phyloP scores from a whole-genome alignment of 805 yeast genomes.

The Metschnikowia borealis region DNA sequence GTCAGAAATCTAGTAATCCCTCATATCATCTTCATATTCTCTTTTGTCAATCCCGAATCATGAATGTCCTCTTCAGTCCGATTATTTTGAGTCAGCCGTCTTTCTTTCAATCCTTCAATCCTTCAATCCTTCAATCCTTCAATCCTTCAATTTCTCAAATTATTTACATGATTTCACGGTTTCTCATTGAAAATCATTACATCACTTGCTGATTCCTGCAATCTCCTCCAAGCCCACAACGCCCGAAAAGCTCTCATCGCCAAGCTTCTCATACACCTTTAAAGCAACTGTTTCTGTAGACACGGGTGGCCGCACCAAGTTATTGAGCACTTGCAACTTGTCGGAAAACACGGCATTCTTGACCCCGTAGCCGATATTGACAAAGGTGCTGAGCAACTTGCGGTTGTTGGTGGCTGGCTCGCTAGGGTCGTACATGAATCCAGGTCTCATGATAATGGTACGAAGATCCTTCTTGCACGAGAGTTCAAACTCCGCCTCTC shows the following conservation, averaged over 20 bases:
- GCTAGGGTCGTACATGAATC: constrained; percentile 68
- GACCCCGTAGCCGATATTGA: constrained; percentile 40
- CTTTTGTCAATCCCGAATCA: too few relatives aligned
- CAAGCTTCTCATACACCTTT: constrained; percentile 51
- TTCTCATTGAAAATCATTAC: background rate
- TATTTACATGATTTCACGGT: too few relatives aligned
- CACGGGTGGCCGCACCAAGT: constrained; percentile 55
- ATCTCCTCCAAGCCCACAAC: constrained; percentile 53
- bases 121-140: background rate
- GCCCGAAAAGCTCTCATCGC: constrained; percentile 49
- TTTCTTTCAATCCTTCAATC: too few relatives aligned
- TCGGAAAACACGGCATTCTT: constrained; percentile 42
- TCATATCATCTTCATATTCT: too few relatives aligned
- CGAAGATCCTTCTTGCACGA: constrained; percentile 46
- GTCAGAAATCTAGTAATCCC: too few relatives aligned
- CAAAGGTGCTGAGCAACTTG: constrained; percentile 36
- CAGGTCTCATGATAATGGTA: constrained; percentile 71
- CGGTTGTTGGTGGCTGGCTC: constrained; percentile 33
- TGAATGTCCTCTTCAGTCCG: too few relatives aligned
- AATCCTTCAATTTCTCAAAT: too few relatives aligned
- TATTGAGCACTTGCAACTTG: constrained; percentile 24
- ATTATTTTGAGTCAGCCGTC: too few relatives aligned
- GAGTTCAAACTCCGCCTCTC: constrained; percentile 68
- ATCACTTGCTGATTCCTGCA: background rate
- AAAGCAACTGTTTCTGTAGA: constrained; percentile 68